Conservation (phyloP, 257 asterid species). For the Eustoma russellianum region DNA sequence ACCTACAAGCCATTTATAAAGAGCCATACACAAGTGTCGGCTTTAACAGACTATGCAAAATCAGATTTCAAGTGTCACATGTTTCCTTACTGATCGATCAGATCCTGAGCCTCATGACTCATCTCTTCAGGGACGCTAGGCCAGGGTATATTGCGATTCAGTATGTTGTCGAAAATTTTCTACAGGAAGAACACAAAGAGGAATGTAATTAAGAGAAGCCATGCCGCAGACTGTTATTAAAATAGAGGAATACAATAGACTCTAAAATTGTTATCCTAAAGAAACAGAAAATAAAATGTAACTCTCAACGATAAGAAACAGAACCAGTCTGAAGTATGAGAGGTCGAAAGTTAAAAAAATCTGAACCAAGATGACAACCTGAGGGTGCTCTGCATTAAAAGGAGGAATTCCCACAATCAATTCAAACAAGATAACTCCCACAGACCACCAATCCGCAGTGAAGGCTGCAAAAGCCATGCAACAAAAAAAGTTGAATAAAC, state of each 20-base stretch:
- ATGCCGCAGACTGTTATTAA: background rate
- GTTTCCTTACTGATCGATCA: constrained; percentile 75
- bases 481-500: constrained; percentile 5
- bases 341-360: background rate
- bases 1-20: background rate
- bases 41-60: no score
- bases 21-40: background rate
- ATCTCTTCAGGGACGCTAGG: constrained; percentile 85
- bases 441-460: constrained; percentile 99
- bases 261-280: no score
- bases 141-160: constrained; percentile 95
- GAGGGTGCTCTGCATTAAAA: constrained; percentile 98
- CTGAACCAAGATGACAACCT: constrained; percentile 43
- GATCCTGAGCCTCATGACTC: constrained; percentile 73
- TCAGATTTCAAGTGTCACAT: background rate
- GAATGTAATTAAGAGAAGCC: background rate
- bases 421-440: constrained; percentile 93
- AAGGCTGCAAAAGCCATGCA: constrained; percentile 42
- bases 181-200: constrained; percentile 19
- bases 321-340: constrained; percentile 4
- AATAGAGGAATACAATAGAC: no score
- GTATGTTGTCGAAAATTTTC: constrained; percentile 94
- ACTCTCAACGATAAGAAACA: background rate
- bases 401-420: constrained; percentile 98
- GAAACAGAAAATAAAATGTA: background rate